phyloP scores from a whole-genome alignment of 192 early-diverging fungal species.

The Powellomyces hirtus region DNA sequence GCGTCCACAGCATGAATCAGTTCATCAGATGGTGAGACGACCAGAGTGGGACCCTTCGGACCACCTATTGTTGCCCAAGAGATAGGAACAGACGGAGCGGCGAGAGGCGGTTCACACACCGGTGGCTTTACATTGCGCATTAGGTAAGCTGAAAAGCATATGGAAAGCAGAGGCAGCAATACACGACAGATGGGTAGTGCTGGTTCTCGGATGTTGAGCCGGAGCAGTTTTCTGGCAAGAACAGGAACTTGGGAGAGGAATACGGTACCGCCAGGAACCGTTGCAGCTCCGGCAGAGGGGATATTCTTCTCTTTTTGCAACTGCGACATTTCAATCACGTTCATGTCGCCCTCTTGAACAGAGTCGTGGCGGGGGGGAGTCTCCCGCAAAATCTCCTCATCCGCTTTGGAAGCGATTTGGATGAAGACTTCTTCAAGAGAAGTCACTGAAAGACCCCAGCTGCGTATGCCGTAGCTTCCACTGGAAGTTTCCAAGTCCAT shows the following conservation, averaged over 20 bases:
- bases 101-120: too few relatives aligned
- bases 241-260: not conserved
- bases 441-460: conserved; percentile 43
- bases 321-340: not conserved
- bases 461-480: conserved; percentile 26
- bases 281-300: not conserved
- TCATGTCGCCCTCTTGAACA: not conserved
- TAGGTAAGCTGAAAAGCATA: too few relatives aligned
- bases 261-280: not conserved
- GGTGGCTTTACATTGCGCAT: too few relatives aligned
- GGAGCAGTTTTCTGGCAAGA: not conserved
- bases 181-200: not conserved
- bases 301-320: not conserved
- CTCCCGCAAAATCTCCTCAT: not conserved
- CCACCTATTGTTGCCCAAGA: too few relatives aligned
- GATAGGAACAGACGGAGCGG: too few relatives aligned
- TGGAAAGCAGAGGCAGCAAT: too few relatives aligned
- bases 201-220: not conserved
- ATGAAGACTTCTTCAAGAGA: conserved; percentile 56
- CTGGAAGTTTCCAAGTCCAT: not conserved
- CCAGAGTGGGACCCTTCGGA: too few relatives aligned
- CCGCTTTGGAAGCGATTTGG: conserved; percentile 3
- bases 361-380: not conserved
- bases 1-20: too few relatives aligned
- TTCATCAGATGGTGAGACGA: too few relatives aligned